Base-by-base conservation (phyloP, 164 flowering plant genomes). In the Buxus sempervirens region DNA sequence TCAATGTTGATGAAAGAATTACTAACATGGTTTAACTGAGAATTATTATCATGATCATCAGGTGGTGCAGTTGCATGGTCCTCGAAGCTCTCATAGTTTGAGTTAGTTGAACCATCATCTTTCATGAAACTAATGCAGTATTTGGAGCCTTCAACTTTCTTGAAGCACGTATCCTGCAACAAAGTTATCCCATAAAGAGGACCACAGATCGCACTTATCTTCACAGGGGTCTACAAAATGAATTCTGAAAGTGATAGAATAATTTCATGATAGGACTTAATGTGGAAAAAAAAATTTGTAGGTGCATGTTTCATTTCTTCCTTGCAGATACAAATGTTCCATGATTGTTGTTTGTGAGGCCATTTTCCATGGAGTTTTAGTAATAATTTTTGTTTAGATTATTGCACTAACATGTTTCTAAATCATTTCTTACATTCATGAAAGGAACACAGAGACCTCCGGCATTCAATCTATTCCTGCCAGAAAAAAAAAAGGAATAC, bases 391-490 rank as follows among this genome's bases (percentile, higher is more conserved):
- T 41, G 45, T 41, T 41, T 41, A 41, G 45, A 5, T 41, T 15
- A 45, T 45, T 10, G 51, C 12, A 10, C 14, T 15, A 45, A 45
- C 38, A 48, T 41, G 26, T 32, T 55, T 38, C 67, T n/a, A 28
- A 38, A 42, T 9, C 36, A 1, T 8, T 14, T 74, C 70, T 71
- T 78, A 86, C 93, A 81, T 80, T 75, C 48, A 70, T 49, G 19
- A 41, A 24, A 23, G 78, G 26, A 54, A 65, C 75, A 49, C 41
- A 61, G 3, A 7, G 36, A 78, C 69, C 72, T 75, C 71, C 78
- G 66, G 71, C 19, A 20, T 61, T 62, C 67, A 54, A 74, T 26
- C 68, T 54, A 10, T 70, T 72, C 55, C 80, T 81, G 70, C 54
- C n/a, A n/a, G n/a, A n/a, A n/a, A n/a, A n/a, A n/a, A 58, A 65